These are phyloP conservation scores for Aspergillus melleus DNA, from an alignment of 2,329 filamentous ascomycete species.

Conservation along the genomic window DNA sequence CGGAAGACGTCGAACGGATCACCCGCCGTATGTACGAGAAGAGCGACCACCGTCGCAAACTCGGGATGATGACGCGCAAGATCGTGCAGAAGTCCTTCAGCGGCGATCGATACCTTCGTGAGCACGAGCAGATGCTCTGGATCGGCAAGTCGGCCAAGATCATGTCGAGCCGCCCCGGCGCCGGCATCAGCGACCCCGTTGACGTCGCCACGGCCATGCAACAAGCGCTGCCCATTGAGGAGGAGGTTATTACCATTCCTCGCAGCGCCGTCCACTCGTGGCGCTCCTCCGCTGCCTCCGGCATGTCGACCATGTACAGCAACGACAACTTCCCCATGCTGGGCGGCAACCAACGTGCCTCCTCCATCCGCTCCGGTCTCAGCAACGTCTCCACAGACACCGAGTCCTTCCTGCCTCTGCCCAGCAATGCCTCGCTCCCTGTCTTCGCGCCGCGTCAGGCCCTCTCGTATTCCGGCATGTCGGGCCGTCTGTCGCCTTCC, in stretches of 20 bases:
- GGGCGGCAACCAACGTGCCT: slow-evolving; percentile 13
- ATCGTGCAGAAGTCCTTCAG: slow-evolving; percentile 62
- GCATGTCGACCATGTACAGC: slow-evolving; percentile 32
- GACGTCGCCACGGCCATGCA: slow-evolving; percentile 29
- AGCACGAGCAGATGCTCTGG: slow-evolving; percentile 64
- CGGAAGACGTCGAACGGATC: slow-evolving; percentile 54
- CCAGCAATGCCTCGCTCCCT: slow-evolving; percentile 25
- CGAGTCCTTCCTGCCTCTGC: slow-evolving; percentile 31
- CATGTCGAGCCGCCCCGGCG: slow-evolving; percentile 30
- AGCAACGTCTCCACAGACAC: slow-evolving; percentile 32
- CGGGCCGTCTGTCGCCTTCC: slow-evolving; percentile 19
- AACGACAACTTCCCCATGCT: slow-evolving; percentile 20
- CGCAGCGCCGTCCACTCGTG: slow-evolving; percentile 35
- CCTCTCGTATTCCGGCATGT: slow-evolving; percentile 15
- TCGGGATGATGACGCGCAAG: slow-evolving; percentile 59
- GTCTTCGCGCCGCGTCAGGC: slow-evolving; percentile 34
- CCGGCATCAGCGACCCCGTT: slow-evolving; percentile 23
- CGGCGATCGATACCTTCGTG: slow-evolving; percentile 60
- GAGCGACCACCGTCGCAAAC: slow-evolving; percentile 54
- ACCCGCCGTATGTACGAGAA: slow-evolving; percentile 63
- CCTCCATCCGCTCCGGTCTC: slow-evolving; percentile 29
- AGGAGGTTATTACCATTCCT: slow-evolving; percentile 38
- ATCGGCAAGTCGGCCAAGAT: slow-evolving; percentile 40
- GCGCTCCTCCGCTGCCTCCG: slow-evolving; percentile 36
- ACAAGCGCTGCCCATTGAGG: slow-evolving; percentile 29